phyloP scores from a whole-genome alignment of 345 rosid genomes.

The Linum lewisii region DNA sequence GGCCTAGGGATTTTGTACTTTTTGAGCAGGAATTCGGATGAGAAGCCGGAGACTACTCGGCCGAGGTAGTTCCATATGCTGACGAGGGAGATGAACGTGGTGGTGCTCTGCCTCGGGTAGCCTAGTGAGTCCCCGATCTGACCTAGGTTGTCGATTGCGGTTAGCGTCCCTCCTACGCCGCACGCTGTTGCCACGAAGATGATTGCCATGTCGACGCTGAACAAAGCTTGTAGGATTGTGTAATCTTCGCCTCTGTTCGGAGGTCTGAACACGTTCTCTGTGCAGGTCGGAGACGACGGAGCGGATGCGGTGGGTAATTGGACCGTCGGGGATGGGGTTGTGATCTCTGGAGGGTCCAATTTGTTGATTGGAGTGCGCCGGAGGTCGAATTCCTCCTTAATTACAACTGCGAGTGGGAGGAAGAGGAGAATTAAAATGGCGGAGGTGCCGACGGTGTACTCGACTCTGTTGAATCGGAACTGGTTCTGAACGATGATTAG shows the following conservation, averaged over 20 bases:
- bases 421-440: conserved; percentile 44
- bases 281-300: conserved; percentile 26
- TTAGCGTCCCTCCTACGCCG: conserved; percentile 15
- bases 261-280: conserved; percentile 36
- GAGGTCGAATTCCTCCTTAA: conserved; percentile 39
- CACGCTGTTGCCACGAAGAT: conserved; percentile 16
- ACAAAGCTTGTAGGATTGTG: conserved; percentile 41
- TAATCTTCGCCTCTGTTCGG: conserved; percentile 55
- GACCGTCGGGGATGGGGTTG: background rate
- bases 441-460: conserved; percentile 36
- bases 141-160: conserved; percentile 20
- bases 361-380: conserved; percentile 2
- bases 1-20: conserved; percentile 15
- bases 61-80: conserved; percentile 20
- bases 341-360: background rate
- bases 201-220: conserved; percentile 14
- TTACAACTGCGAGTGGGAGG: conserved; percentile 36
- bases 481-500: conserved; percentile 36
- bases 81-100: conserved; percentile 14
- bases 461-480: conserved; percentile 19
- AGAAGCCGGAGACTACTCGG: conserved; percentile 15
- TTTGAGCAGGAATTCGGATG: conserved; percentile 9
- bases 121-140: conserved; percentile 16
- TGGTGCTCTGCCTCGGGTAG: conserved; percentile 6
- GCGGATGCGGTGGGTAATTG: background rate